Conservation (phyloP, 305 asterid species). For the Solanum hybrid region DNA sequence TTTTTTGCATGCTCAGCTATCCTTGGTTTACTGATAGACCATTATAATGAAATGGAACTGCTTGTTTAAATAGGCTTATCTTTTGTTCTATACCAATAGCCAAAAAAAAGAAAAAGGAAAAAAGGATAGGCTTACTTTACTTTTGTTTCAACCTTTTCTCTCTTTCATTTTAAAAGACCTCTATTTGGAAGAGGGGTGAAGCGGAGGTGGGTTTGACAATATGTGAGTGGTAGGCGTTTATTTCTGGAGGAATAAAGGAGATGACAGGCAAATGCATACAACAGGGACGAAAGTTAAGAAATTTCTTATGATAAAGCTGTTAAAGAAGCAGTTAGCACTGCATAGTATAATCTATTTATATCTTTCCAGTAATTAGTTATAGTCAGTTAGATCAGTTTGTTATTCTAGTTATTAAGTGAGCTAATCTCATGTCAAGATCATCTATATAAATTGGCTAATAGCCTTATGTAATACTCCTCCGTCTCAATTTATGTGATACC, state of each 20-base stretch:
- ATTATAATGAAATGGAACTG: neutral
- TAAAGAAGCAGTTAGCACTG: neutral
- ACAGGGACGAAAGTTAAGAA: neutral
- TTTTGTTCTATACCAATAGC: neutral
- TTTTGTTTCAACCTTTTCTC: neutral
- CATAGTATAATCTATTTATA: neutral
- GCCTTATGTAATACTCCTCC: neutral
- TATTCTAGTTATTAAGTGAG: neutral
- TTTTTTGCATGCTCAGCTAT: neutral
- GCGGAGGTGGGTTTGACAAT: neutral
- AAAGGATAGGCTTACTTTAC: neutral
- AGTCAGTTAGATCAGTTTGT: neutral
- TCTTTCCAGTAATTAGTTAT: neutral
- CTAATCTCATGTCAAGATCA: neutral
- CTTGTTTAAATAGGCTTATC: neutral
- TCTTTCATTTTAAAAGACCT: neutral
- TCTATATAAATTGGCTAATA: neutral
- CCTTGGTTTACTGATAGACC: neutral
- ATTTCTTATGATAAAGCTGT: neutral
- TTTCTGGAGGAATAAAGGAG: neutral
- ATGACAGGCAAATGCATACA: neutral
- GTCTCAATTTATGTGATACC: neutral
- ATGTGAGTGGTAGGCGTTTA: neutral
- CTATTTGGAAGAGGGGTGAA: neutral
- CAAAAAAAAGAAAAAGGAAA: neutral